Percentiles rank a stretch among this genome's conserved stretches.
Evolutionary conservation across 768 basidiomycete genomes (phyloP).

Genomic region (Trametes maxima): DNA sequence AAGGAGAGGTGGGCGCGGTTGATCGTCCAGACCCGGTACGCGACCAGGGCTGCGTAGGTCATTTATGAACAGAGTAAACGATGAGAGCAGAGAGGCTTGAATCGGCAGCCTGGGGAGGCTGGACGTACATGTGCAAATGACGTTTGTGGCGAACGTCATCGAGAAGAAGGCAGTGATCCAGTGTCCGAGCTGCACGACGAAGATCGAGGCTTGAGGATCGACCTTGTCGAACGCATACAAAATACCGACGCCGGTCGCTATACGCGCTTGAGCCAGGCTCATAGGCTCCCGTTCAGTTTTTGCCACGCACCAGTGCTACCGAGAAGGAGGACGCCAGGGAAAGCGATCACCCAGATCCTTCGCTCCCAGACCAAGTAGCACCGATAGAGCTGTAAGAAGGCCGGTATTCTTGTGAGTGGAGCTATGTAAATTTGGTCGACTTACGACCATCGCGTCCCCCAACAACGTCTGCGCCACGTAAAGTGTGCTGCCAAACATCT

Average conservation of each 20-base stretch:
- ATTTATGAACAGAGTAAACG: too few species aligned
- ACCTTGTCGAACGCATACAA: conserved; percentile 37
- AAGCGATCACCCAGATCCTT: conserved; percentile 26
- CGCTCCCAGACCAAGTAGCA: conserved; percentile 19
- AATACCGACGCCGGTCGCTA: conserved; percentile 35
- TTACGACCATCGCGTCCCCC: conserved; percentile 33
- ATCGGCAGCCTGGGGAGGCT: background rate
- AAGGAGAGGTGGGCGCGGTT: conserved; percentile 31
- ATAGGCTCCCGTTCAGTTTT: background rate
- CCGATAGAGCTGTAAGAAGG: conserved; percentile 1
- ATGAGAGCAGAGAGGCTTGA: background rate
- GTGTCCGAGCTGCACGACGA: conserved; percentile 35
- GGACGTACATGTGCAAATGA: conserved; percentile 40
- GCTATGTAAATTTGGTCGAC: background rate
- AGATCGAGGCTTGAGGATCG: conserved; percentile 34
- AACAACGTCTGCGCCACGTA: conserved; percentile 43
- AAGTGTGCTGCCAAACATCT: conserved; percentile 40
- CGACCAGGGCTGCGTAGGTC: conserved; percentile 32
- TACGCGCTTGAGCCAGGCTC: background rate
- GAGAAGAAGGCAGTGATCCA: conserved; percentile 46
- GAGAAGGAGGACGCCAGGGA: conserved; percentile 34
- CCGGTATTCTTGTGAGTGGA: conserved; percentile 25
- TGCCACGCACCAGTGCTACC: conserved; percentile 35
- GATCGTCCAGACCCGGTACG: conserved; percentile 40
- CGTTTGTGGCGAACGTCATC: conserved; percentile 40